Evolutionary conservation across 805 yeast genomes (phyloP).

Genomic region (Groenewaldozyma salmanticensis): DNA sequence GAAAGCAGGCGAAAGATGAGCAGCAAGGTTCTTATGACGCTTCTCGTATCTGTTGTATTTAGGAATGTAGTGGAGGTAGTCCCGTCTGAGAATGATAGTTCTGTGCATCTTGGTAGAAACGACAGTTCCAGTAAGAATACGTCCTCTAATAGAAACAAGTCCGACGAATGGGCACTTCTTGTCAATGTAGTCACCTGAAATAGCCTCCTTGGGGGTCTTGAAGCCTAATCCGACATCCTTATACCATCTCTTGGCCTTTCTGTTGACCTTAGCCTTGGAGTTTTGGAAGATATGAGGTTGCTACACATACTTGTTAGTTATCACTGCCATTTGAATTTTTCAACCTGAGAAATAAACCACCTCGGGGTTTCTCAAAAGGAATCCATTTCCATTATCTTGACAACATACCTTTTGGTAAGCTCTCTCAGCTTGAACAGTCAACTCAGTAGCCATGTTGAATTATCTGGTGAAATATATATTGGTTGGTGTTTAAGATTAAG

Average conservation of each 20-base stretch:
- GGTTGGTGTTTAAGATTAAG: neutral
- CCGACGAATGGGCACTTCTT: slow-evolving; percentile 99
- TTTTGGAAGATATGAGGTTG: slow-evolving; percentile 99
- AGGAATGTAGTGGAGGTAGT: slow-evolving; percentile 99
- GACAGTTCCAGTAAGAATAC: slow-evolving; percentile 98
- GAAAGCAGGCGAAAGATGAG: slow-evolving; percentile 99
- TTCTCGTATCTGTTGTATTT: slow-evolving; percentile 99
- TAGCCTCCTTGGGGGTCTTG: slow-evolving; percentile 99
- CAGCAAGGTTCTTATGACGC: slow-evolving; percentile 99
- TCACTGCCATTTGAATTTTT: too few relatives aligned
- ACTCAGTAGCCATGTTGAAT: slow-evolving; percentile 97
- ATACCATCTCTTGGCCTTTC: slow-evolving; percentile 99
- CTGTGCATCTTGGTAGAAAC: slow-evolving; percentile 99
- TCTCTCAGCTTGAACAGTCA: slow-evolving; percentile 99
- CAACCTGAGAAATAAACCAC: neutral
- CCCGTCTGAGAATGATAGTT: slow-evolving; percentile 99
- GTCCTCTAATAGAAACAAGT: slow-evolving; percentile 97
- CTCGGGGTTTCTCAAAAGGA: neutral
- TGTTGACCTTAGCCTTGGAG: slow-evolving; percentile 98
- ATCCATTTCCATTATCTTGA: neutral
- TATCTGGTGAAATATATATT: too few relatives aligned
- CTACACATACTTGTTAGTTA: slow-evolving; percentile 39
- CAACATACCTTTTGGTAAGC: slow-evolving; percentile 98
- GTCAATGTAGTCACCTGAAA: slow-evolving; percentile 97
- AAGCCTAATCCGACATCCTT: slow-evolving; percentile 99